These are phyloP conservation scores for Hemisphaericaspora subhashii DNA, from an alignment of 1,139 yeast species.

Conservation along the genomic window DNA sequence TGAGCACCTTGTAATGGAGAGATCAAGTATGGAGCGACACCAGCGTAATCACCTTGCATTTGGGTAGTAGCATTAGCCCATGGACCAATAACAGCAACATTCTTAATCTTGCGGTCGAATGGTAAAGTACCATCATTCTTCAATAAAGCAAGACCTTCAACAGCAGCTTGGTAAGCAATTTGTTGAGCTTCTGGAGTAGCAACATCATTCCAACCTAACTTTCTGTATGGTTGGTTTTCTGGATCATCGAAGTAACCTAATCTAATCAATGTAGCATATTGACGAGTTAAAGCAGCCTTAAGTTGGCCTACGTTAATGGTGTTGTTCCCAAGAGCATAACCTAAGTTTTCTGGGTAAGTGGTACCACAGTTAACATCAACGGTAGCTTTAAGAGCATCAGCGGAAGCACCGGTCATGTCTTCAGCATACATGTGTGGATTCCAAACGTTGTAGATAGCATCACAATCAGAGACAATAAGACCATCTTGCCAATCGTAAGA, in stretches of 20 bases:
- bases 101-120: slow-evolving; percentile 5
- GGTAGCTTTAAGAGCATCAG: slow-evolving; percentile 9
- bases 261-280: slow-evolving; percentile 8
- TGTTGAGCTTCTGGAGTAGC: slow-evolving; percentile 7
- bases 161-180: slow-evolving; percentile 10
- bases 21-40: slow-evolving; percentile 9
- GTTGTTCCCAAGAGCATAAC: slow-evolving; percentile 8
- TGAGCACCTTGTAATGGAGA: slow-evolving; percentile 9
- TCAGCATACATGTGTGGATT: slow-evolving; percentile 9
- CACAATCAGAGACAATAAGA: slow-evolving; percentile 10
- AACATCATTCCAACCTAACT: slow-evolving; percentile 8
- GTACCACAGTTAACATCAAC: slow-evolving; percentile 12
- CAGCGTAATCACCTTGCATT: slow-evolving; percentile 10
- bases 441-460: slow-evolving; percentile 10
- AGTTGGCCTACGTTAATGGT: slow-evolving; percentile 5
- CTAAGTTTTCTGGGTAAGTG: slow-evolving; percentile 6
- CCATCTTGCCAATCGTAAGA: slow-evolving; percentile 5
- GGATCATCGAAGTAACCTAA: slow-evolving; percentile 10
- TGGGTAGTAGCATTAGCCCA: slow-evolving; percentile 10
- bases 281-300: slow-evolving; percentile 7
- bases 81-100: slow-evolving; percentile 10
- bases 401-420: slow-evolving; percentile 8
- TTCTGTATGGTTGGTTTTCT: slow-evolving; percentile 7
- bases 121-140: slow-evolving; percentile 11
- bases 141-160: slow-evolving; percentile 10